These are phyloP conservation scores for Rhodotorula paludigena DNA, from an alignment of 768 basidiomycete species.

Conservation along the genomic window DNA sequence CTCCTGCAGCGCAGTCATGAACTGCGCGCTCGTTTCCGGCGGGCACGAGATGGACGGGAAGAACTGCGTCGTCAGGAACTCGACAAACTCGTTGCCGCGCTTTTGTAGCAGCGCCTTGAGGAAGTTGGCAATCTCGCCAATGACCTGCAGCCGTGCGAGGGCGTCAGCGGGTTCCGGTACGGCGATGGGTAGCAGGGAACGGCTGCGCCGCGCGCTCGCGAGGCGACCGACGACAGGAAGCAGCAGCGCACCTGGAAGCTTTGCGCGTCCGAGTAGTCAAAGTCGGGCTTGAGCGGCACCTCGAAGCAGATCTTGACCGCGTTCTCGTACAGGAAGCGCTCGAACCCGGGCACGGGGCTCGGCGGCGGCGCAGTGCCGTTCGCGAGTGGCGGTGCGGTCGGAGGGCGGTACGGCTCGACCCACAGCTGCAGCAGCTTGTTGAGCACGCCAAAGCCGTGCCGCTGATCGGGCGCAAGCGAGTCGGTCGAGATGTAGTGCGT, in stretches of 20 bases:
- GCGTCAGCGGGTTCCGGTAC: neutral
- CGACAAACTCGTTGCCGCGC: slow-evolving; percentile 73
- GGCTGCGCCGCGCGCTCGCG: no score
- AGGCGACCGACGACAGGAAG: neutral
- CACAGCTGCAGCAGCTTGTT: slow-evolving; percentile 48
- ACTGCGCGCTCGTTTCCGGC: slow-evolving; percentile 52
- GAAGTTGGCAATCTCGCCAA: slow-evolving; percentile 81
- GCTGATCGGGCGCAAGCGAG: slow-evolving; percentile 70
- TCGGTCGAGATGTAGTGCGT: slow-evolving; percentile 67
- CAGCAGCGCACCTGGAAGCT: slow-evolving; percentile 63
- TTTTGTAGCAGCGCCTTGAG: slow-evolving; percentile 71
- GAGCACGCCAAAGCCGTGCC: slow-evolving; percentile 73
- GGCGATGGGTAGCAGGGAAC: no score
- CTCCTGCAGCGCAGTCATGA: slow-evolving; percentile 31
- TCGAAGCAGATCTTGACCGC: slow-evolving; percentile 76
- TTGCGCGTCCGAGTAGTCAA: slow-evolving; percentile 85
- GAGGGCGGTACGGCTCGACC: slow-evolving; percentile 50
- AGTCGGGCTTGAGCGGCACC: slow-evolving; percentile 68
- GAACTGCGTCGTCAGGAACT: slow-evolving; percentile 71
- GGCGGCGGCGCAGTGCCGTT: slow-evolving; percentile 45
- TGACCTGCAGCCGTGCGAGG: slow-evolving; percentile 55
- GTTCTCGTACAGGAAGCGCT: slow-evolving; percentile 81
- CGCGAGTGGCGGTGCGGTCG: slow-evolving; percentile 49
- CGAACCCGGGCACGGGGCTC: slow-evolving; percentile 71
- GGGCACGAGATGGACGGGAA: slow-evolving; percentile 89